Conservation (phyloP, 805 yeast species). For the Yarrowia hollandica region DNA sequence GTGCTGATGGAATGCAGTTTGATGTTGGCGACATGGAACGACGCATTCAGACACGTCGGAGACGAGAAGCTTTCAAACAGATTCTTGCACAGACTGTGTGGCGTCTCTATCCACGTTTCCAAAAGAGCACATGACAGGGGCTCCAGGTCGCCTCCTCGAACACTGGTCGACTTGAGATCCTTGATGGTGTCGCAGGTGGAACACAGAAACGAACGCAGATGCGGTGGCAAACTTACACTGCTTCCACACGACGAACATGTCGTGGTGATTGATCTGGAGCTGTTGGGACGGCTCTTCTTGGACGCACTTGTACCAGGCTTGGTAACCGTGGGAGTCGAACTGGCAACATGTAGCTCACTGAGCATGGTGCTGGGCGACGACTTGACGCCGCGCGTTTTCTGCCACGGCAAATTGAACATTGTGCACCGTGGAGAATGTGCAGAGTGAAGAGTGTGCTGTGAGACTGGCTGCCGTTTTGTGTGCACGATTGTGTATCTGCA, state of each 20-base stretch:
- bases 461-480: background rate
- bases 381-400: constrained; percentile 20
- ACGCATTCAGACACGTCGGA: constrained; percentile 5
- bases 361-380: background rate
- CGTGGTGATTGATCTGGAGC: background rate
- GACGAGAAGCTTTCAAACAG: constrained; percentile 21
- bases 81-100: background rate
- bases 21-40: constrained; percentile 1
- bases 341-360: constrained; percentile 14
- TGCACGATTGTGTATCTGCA: constrained; percentile 10
- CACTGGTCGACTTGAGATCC: constrained; percentile 6
- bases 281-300: background rate
- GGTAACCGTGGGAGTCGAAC: background rate
- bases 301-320: too few relatives aligned
- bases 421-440: too few relatives aligned
- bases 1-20: constrained; percentile 7
- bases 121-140: background rate
- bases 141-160: constrained; percentile 1
- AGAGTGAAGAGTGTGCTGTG: too few relatives aligned
- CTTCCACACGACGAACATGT: constrained; percentile 16
- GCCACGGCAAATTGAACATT: constrained; percentile 27
- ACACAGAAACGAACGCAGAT: constrained; percentile 8
- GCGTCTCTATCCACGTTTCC: constrained; percentile 1
- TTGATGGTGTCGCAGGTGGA: constrained; percentile 6
- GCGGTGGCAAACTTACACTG: background rate